Evolutionary conservation across 257 asterid genomes (phyloP), one percentile per base, ranked within the genome.

Genomic region (Scutellaria barbata): DNA sequence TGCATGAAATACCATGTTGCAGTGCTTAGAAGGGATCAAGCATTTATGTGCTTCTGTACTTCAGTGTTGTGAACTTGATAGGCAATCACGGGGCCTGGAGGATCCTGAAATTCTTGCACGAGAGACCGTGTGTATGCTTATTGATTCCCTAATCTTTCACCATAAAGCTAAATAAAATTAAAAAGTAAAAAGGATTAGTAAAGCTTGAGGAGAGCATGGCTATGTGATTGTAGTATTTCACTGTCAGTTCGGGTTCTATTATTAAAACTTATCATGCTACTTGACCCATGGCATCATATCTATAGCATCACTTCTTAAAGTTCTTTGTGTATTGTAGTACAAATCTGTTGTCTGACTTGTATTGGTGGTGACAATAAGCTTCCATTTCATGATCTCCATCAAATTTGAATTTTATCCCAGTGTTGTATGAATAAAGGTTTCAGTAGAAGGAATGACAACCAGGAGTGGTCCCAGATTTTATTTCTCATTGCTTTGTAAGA

Each of bases 31-130:
- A 53, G 99, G 95, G 74, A 67, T 91, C 81, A 87, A 80, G 92
- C 96, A 88, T 85, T 86, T 91, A 66, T 84, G 95, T 85, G 93
- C 96, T 81, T 85, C 92, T 46, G 80, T 92, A 80, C 84, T 90
- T 79, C 90, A 81, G 82, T 95, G 99, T 75, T 95, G 95, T 81
- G 97, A 92, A 81, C 86, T 86, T 68, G 97, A 91, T 78, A 85
- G 83, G 69, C 99, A 89, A 85, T 50, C 90, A 47, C 76, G 94
- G 82, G 96, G 93, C 77, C 87, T 92, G 12, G 98, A 92, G 62
- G 99, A 95, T 83, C 99, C 98, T 69, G 97, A 92, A 78, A 84
- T 95, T 73, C 96, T 95, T 66, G 98, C 99, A 0, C 78, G 98
- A 69, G 98, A 92, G 88, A 95, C 99, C 25, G 99, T 92, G 81